Evolutionary conservation across 176 grass and related monocot genomes (phyloP), one percentile per base, ranked within the genome.

Genomic region (Juncus effusus): DNA sequence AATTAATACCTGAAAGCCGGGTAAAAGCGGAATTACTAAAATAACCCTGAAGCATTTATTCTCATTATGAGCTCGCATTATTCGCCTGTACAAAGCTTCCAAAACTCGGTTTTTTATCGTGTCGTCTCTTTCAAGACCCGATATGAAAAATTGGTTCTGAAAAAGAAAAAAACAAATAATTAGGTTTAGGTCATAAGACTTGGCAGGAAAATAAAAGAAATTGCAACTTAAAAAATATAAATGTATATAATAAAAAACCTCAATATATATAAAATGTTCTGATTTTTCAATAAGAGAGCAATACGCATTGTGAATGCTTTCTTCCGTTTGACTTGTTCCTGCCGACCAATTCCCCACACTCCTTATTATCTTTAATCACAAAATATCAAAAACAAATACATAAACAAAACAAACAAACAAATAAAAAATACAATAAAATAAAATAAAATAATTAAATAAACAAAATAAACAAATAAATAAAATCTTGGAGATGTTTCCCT

Each of bases 81-180:
- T 85, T 51, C 90, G 85, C 73, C 76, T 82, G 74, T 85, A 94
- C 40, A 94, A 78, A 70, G 90, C 85, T 77, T 94, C 85, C 70
- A 94, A 61, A 12, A 94, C 85, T 63, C 85, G 85, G 45, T 94
- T 94, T 47, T 79, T 88, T 64, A 94, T 88, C 77, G 64, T 85
- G 16, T 94, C 82, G 38, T 94, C 85, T 72, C 90, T 85, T 44
- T 79, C 73, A 69, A 85, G 85, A 62, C 90, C 90, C 71, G 90
- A 94, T 80, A 94, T 94, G 62, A 94, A 94, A 83, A 94, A 94
- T 65, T 94, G 89, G 74, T 88, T 94, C 90, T 94, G 78, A 12
- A 83, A 76, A 77, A 55, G 16, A 10, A 2, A 63, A 83, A 16
- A 28, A 40, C 4, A 13, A 64, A 47, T 47, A 60, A 39, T 35